A percentile compares a stretch with the other conserved stretches of the same genome.
phyloP scores from a whole-genome alignment of 75 land plant species.

The Cunninghamia lanceolata region DNA sequence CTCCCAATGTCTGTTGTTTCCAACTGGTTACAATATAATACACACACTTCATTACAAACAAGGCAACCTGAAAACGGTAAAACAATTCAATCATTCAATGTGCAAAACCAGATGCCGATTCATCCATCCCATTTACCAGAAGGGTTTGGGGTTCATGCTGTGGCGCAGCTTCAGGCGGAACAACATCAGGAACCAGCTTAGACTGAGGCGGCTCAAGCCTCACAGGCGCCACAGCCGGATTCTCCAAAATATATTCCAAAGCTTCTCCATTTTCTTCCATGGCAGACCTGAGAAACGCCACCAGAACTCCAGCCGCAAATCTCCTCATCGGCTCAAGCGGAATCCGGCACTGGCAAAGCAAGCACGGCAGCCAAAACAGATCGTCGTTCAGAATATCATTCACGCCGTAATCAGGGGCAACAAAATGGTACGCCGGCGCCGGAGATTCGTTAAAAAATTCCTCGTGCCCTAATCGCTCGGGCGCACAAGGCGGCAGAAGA shows the following conservation, averaged over 20 bases:
- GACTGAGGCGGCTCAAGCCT: neutral
- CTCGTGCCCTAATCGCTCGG: neutral
- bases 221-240: neutral
- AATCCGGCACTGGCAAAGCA: neutral
- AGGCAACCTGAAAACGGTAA: too few relatives aligned
- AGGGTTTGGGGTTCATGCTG: too few relatives aligned
- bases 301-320: constrained; percentile 12
- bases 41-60: too few relatives aligned
- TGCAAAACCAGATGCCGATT: too few relatives aligned
- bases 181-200: neutral
- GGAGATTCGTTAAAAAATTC: constrained; percentile 11
- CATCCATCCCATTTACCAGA: too few relatives aligned
- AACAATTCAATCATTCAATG: too few relatives aligned
- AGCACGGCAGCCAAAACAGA: neutral
- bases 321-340: constrained; percentile 13
- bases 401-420: constrained; percentile 8
- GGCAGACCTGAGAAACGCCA: constrained; percentile 11
- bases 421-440: constrained; percentile 13
- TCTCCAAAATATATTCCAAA: neutral
- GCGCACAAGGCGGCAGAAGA: constrained; percentile 16
- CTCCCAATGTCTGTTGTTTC: too few relatives aligned
- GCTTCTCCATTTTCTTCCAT: neutral
- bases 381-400: constrained; percentile 14
- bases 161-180: too few relatives aligned
- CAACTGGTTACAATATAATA: too few relatives aligned